A percentile compares a stretch with the other conserved stretches of the same genome.
These are phyloP conservation scores for Medicago arabica DNA, from an alignment of 306 rosid species.

Conservation along the genomic window DNA sequence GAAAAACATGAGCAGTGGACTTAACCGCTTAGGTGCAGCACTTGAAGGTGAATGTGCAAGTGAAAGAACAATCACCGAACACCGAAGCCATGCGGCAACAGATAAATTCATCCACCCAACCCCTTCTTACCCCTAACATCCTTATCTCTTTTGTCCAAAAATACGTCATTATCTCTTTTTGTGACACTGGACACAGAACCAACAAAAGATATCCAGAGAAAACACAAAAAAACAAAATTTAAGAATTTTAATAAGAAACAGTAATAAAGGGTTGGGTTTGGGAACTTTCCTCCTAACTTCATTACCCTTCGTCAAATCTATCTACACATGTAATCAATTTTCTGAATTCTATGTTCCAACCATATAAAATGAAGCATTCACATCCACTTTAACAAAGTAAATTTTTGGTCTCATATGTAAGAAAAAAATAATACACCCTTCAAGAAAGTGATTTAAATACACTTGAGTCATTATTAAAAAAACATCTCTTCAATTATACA, in stretches of 20 bases:
- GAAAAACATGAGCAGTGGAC: neutral
- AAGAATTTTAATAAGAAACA: neutral
- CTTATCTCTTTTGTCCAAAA: neutral
- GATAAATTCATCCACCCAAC: neutral
- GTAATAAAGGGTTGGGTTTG: neutral
- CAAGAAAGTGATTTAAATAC: too few species aligned
- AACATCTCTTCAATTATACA: too few species aligned
- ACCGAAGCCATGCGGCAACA: constrained; percentile 31
- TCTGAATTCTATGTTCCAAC: neutral
- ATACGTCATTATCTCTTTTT: neutral
- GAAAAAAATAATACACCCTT: too few species aligned
- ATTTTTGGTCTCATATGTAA: too few species aligned
- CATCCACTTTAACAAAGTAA: too few species aligned
- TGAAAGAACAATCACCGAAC: constrained; percentile 3
- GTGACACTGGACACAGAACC: neutral
- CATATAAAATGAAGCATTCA: too few species aligned
- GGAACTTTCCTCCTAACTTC: constrained; percentile 5
- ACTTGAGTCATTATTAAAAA: too few species aligned
- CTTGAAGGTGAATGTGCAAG: neutral
- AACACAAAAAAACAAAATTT: neutral
- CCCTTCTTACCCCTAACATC: neutral
- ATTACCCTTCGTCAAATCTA: neutral
- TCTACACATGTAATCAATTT: neutral
- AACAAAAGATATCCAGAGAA: neutral
- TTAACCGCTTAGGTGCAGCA: neutral